These are phyloP conservation scores for Beta vulgaris DNA, from an alignment of 148 eudicot genomes.

Conservation along the genomic window DNA sequence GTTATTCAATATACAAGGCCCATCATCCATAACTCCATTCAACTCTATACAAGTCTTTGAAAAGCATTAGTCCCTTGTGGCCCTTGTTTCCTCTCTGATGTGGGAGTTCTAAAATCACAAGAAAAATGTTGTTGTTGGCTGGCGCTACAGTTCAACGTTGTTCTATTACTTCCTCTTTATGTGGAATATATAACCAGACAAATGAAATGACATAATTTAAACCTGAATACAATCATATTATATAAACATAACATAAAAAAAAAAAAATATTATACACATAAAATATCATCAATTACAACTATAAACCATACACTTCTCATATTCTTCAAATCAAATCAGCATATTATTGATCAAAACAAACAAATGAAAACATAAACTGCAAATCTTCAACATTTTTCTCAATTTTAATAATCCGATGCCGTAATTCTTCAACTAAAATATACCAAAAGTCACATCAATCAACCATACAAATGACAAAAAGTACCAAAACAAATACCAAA, in stretches of 20 bases:
- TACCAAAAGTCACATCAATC: neutral
- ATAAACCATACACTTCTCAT: neutral
- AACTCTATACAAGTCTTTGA: no score
- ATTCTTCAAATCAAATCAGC: neutral
- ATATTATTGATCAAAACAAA: neutral
- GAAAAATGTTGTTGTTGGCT: no score
- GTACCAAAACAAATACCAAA: neutral
- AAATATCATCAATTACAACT: neutral
- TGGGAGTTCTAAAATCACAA: no score
- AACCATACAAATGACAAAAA: neutral
- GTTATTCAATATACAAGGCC: no score
- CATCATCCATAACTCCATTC: no score
- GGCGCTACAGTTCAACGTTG: no score
- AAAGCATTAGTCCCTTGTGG: no score
- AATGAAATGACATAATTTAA: neutral
- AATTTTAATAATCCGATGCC: neutral
- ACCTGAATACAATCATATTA: no score
- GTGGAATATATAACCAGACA: no score
- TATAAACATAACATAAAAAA: no score
- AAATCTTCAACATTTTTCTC: conserved; percentile 10
- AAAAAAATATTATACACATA: neutral
- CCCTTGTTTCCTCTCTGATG: no score
- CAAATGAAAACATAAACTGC: neutral
- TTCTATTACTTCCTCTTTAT: no score
- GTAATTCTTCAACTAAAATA: neutral